Evolutionary conservation across 768 basidiomycete species (phyloP).

Genomic region (Collybia sordida): DNA sequence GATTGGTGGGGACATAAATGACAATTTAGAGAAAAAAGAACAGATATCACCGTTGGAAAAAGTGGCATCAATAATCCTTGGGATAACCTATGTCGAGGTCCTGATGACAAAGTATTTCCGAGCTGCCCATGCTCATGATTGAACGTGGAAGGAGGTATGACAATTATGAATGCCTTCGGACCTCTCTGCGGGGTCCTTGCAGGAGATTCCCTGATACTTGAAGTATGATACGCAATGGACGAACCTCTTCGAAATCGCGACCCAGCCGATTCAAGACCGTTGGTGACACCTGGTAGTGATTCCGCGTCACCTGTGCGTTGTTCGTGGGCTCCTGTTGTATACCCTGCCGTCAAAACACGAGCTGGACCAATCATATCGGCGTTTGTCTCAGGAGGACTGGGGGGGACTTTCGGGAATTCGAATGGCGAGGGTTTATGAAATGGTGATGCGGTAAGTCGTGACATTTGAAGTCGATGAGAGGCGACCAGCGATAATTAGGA

Average conservation of each 20-base stretch:
- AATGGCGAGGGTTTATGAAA: constrained; percentile 47
- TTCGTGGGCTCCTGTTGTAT: constrained; percentile 14
- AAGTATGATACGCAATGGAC: constrained; percentile 55
- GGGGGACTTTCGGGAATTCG: constrained; percentile 39
- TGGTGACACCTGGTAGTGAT: constrained; percentile 10
- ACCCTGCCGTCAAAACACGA: constrained; percentile 3
- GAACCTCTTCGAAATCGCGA: constrained; percentile 44
- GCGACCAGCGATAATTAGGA: constrained; percentile 10
- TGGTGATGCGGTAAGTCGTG: constrained; percentile 38
- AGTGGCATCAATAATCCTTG: constrained; percentile 77
- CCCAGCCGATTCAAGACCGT: constrained; percentile 27
- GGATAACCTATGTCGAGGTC: constrained; percentile 58
- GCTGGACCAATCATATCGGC: constrained; percentile 18
- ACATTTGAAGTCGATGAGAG: constrained; percentile 25
- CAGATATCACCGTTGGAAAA: constrained; percentile 57
- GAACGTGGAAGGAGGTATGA: constrained; percentile 63
- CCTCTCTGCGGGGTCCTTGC: constrained; percentile 38
- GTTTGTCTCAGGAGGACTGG: constrained; percentile 43
- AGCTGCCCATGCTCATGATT: constrained; percentile 57
- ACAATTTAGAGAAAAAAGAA: neutral
- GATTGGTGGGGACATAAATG: neutral
- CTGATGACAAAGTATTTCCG: constrained; percentile 56
- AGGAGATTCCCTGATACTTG: constrained; percentile 42
- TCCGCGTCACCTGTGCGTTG: constrained; percentile 7
- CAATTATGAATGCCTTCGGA: constrained; percentile 59